Percentiles rank a stretch among this genome's conserved stretches.
These are phyloP conservation scores for Aspergillus steynii DNA, from an alignment of 495 filamentous ascomycete genomes.

Conservation along the genomic window DNA sequence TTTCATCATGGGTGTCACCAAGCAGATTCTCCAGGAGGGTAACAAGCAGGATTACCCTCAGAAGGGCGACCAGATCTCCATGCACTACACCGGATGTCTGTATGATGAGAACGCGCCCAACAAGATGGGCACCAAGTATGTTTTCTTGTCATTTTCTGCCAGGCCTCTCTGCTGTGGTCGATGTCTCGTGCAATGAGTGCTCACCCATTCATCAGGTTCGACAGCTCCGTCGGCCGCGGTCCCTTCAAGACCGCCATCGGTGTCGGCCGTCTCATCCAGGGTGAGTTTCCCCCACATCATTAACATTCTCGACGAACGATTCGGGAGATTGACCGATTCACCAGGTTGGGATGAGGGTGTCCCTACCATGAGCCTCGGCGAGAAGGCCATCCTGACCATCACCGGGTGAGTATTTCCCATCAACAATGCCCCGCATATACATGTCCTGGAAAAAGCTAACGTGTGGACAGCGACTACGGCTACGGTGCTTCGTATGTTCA, in stretches of 20 bases:
- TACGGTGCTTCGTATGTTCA: slow-evolving; percentile 70
- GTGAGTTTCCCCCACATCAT: slow-evolving; percentile 39
- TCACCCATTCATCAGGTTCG: slow-evolving; percentile 59
- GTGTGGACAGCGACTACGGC: slow-evolving; percentile 63
- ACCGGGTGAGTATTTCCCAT: slow-evolving; percentile 57
- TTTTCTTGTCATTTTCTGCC: not conserved
- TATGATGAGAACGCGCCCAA: slow-evolving; percentile 57
- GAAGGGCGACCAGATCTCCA: slow-evolving; percentile 66
- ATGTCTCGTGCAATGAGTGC: not conserved
- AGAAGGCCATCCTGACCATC: slow-evolving; percentile 78
- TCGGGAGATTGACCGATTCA: not conserved
- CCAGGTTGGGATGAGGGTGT: slow-evolving; percentile 89
- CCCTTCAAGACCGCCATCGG: slow-evolving; percentile 71
- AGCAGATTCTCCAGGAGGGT: slow-evolving; percentile 43
- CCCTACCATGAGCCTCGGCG: slow-evolving; percentile 73
- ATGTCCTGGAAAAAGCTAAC: slow-evolving; percentile 24
- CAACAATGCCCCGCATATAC: not conserved
- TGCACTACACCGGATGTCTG: slow-evolving; percentile 83
- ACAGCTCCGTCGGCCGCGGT: slow-evolving; percentile 62
- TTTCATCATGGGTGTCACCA: slow-evolving; percentile 58
- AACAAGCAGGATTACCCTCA: slow-evolving; percentile 57
- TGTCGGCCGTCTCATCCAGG: slow-evolving; percentile 74
- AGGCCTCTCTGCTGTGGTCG: too few relatives aligned
- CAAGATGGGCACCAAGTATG: slow-evolving; percentile 55
- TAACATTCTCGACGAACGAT: not conserved